phyloP scores from a whole-genome alignment of 2,329 filamentous ascomycete genomes.

The Tolypocladium album region DNA sequence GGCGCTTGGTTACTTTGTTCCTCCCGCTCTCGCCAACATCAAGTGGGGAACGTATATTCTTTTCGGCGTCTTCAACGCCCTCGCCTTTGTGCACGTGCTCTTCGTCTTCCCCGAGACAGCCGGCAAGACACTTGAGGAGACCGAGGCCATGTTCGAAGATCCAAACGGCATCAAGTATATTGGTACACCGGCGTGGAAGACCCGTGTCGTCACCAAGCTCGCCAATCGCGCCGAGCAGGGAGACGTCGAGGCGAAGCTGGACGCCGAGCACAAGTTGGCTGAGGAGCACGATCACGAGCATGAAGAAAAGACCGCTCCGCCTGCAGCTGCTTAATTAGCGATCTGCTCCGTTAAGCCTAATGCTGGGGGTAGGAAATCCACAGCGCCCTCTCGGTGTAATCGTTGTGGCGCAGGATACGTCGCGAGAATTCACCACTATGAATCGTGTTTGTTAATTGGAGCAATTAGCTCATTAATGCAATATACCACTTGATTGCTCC shows the following conservation, averaged over 20 bases:
- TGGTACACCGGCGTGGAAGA: conserved; percentile 22
- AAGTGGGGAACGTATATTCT: conserved; percentile 42
- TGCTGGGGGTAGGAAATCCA: not conserved
- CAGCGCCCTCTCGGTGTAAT: not conserved
- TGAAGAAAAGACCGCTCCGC: conserved; percentile 4
- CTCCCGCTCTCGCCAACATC: conserved; percentile 25
- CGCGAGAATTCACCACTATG: not conserved
- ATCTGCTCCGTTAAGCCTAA: not conserved
- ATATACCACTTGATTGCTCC: not conserved
- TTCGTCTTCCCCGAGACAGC: conserved; percentile 48
- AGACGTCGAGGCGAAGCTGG: conserved; percentile 14
- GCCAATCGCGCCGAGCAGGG: conserved; percentile 13
- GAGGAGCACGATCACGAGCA: conserved; percentile 6
- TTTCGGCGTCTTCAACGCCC: conserved; percentile 40
- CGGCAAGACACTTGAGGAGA: conserved; percentile 44
- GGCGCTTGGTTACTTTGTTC: conserved; percentile 26
- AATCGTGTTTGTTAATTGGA: not conserved
- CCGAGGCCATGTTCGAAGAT: conserved; percentile 35
- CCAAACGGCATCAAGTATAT: conserved; percentile 18
- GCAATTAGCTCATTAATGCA: not conserved
- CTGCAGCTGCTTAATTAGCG: not conserved
- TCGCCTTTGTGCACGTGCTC: conserved; percentile 38
- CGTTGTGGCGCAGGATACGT: not conserved
- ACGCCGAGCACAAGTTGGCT: conserved; percentile 7
- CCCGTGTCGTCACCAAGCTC: conserved; percentile 10